Conservation (phyloP, 129 eudicot species). For the Chrysanthemum seticuspe region DNA sequence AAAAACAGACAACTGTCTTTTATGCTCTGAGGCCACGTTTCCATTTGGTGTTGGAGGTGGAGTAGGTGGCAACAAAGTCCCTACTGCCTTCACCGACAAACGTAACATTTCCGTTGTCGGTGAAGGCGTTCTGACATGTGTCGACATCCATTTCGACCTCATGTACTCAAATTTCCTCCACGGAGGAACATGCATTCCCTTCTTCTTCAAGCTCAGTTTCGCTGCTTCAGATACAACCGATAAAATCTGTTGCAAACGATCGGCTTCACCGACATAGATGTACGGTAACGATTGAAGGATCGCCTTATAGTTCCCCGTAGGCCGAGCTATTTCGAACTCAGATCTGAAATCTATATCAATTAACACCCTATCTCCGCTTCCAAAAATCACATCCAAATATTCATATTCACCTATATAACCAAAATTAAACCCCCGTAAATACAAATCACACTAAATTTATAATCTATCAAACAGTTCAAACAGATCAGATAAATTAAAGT, state of each 20-base stretch:
- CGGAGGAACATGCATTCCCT: conserved; percentile 81
- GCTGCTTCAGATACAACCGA: conserved; percentile 61
- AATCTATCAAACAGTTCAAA: neutral
- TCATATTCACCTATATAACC: conserved; percentile 65
- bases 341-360: conserved; percentile 84
- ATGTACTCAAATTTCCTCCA: conserved; percentile 82
- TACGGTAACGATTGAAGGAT: conserved; percentile 60
- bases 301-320: conserved; percentile 63
- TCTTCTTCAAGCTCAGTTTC: conserved; percentile 72
- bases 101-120: neutral
- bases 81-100: neutral
- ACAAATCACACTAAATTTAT: neutral
- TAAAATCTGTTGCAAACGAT: conserved; percentile 66
- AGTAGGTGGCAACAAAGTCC: conserved; percentile 25
- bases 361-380: conserved; percentile 54
- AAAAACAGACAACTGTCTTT: conserved; percentile 4
- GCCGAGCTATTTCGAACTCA: conserved; percentile 85
- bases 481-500: neutral
- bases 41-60: conserved; percentile 32
- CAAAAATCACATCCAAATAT: conserved; percentile 58
- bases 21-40: conserved; percentile 9
- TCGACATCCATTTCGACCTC: conserved; percentile 75
- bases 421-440: neutral
- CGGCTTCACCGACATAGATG: conserved; percentile 74
- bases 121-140: conserved; percentile 40